A percentile compares a stretch with the other conserved stretches of the same genome.
phyloP scores from a whole-genome alignment of 164 flowering plant species.

The Malania oleifera region DNA sequence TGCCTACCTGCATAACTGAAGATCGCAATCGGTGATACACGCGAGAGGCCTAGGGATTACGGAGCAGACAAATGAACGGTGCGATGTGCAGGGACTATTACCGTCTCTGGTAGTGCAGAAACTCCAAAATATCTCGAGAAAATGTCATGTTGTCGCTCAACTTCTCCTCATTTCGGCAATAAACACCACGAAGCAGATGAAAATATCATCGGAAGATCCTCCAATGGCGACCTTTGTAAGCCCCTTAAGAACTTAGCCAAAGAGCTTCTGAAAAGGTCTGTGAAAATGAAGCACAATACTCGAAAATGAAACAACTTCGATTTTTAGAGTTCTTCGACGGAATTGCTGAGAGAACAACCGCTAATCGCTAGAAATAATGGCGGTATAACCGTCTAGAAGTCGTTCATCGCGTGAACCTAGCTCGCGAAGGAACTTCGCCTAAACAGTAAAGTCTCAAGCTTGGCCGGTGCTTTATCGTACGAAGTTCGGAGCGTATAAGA shows the following conservation, averaged over 20 bases:
- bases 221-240: neutral
- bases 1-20: no score
- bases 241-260: neutral
- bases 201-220: neutral
- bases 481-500: no score
- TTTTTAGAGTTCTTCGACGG: neutral
- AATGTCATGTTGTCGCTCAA: neutral
- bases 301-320: neutral
- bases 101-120: no score
- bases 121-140: neutral
- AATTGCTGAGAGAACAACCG: no score
- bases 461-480: no score
- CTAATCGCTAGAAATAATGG: neutral
- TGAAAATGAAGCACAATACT: neutral
- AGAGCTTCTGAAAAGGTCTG: neutral
- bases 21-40: no score
- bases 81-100: no score
- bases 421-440: no score
- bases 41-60: no score
- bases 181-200: slow-evolving; percentile 12
- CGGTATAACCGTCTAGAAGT: neutral
- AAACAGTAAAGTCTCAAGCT: no score
- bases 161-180: slow-evolving; percentile 8
- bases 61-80: no score
- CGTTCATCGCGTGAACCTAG: no score